Conservation (phyloP, 768 basidiomycete genomes). For the Naganishia antarctica region DNA sequence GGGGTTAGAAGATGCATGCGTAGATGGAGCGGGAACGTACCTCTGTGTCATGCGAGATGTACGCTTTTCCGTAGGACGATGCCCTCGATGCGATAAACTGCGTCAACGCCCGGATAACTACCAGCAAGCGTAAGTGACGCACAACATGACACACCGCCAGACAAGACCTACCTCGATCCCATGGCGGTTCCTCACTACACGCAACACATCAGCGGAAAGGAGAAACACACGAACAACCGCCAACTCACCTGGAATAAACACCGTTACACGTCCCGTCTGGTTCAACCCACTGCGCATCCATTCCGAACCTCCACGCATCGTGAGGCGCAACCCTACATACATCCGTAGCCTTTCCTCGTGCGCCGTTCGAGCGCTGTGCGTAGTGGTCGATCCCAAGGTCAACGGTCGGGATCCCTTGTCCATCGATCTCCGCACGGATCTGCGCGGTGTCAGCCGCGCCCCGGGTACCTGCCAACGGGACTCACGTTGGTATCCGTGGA, state of each 20-base stretch:
- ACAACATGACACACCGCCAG: not conserved
- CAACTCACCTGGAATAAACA: not conserved
- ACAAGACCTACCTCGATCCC: slow-evolving; percentile 8
- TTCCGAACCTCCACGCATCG: slow-evolving; percentile 6
- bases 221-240: too few relatives aligned
- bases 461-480: not conserved
- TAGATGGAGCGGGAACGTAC: not conserved
- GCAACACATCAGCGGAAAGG: not conserved
- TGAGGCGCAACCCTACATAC: not conserved
- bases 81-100: slow-evolving; percentile 1
- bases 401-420: not conserved
- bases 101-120: not conserved
- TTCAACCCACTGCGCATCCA: not conserved
- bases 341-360: not conserved
- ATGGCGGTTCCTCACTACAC: not conserved
- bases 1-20: not conserved
- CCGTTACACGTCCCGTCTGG: not conserved
- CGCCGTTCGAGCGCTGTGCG: not conserved
- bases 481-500: too few relatives aligned
- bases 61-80: not conserved
- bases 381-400: not conserved
- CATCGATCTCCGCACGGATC: not conserved
- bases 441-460: too few relatives aligned
- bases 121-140: not conserved
- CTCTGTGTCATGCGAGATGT: slow-evolving; percentile 13